Conservation (phyloP, 257 asterid genomes). For the Ballota nigra region DNA sequence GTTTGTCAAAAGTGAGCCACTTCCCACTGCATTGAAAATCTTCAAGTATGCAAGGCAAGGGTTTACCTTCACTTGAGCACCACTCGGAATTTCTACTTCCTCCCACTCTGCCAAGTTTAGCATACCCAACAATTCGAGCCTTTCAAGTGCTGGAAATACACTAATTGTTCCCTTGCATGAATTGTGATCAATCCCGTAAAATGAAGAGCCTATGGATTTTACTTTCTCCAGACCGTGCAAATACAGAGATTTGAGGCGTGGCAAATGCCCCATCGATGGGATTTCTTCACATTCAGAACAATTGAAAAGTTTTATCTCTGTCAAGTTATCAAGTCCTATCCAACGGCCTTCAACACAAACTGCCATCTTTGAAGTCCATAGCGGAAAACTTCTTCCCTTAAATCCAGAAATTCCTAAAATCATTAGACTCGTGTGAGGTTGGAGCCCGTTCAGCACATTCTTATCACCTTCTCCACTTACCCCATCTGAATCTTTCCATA, state of each 20-base stretch:
- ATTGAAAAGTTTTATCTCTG: not conserved
- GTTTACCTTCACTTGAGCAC: too few relatives aligned
- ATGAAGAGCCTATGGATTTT: not conserved
- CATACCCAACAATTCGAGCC: not conserved
- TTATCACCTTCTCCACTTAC: not conserved
- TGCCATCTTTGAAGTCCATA: not conserved
- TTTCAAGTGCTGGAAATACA: not conserved
- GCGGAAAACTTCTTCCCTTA: too few relatives aligned
- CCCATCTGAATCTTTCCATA: not conserved
- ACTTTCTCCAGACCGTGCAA: not conserved
- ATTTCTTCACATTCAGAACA: not conserved
- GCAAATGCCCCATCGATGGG: slow-evolving; percentile 2
- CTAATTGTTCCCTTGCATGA: not conserved
- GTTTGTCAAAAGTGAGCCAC: not conserved
- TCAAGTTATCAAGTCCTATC: not conserved
- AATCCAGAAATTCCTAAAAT: not conserved
- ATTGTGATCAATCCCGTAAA: not conserved
- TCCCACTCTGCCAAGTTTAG: not conserved
- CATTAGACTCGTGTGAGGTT: not conserved
- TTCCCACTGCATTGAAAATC: not conserved
- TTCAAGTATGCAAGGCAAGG: too few relatives aligned
- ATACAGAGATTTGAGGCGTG: too few relatives aligned
- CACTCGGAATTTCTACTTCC: not conserved
- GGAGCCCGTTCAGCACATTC: slow-evolving; percentile 14
- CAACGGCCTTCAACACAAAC: not conserved